Evolutionary conservation across 1,284 basidiomycete species (phyloP), one percentile per base, ranked within the genome.

Genomic region (Cutaneotrichosporon cyanovorans): DNA sequence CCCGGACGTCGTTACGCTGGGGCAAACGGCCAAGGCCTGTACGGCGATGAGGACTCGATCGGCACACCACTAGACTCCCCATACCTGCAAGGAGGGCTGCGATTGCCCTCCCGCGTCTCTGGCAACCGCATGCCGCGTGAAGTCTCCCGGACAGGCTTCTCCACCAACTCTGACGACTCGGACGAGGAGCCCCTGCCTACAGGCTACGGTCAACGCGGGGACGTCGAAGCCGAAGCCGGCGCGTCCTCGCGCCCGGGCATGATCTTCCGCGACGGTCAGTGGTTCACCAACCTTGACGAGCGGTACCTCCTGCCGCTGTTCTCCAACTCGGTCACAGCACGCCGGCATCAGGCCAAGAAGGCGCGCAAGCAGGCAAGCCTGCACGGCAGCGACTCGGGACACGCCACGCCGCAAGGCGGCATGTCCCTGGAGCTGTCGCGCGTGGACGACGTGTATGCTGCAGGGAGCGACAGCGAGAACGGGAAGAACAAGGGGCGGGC

Each of bases 271-370:
- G 77, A 80, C 52, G 78, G 78, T 6, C 87, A 91, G 69, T 97
- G 93, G 92, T 98, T 98, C 80, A 91, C 91, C 58, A 78, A 84
- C 25, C 75, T 98, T 37, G 93, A 98, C 71, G 90, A 98, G 71
- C 79, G 90, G 50, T 98, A 96, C 68, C 76, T 98, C 15, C 72
- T 97, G 3, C 95, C 93, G 14, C 75, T 96, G 34, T 98, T 98
- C 74, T 90, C 87, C 48, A 97, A 97, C 67, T 85, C 85, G 9
- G 91, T 89, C 0, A 88, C 89, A 12, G 87, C 85, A 50, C 77
- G 88, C 55, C 83, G 85, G 46, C 89, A 89, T 76, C 83, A 90
- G 57, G 86, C 86, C 1, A 80, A 84, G 34, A 78, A 81, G 49
- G 83, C 82, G 3, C 75, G 80, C 25, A 42, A 32, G 36, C 46